Evolutionary conservation across 1,284 basidiomycete species (phyloP).

Genomic region (Rhodotorula sp.): DNA sequence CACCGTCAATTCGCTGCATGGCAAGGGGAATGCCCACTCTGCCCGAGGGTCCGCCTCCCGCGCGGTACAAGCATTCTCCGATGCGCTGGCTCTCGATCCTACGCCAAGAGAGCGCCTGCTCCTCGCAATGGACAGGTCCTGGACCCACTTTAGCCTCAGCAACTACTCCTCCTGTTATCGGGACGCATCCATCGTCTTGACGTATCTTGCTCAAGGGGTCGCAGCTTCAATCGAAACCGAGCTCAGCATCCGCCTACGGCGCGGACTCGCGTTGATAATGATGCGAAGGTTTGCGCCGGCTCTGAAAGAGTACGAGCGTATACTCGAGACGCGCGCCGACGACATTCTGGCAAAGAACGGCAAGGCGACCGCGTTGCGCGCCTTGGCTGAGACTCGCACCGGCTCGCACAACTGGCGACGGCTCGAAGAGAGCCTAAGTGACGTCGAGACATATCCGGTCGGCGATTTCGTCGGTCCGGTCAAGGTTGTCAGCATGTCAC

Average conservation of each 20-base stretch:
- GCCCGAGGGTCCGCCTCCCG: background rate
- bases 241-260: background rate
- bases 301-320: background rate
- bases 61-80: conserved; percentile 6
- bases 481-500: background rate
- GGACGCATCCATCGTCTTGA: conserved; percentile 3
- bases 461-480: conserved; percentile 20
- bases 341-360: background rate
- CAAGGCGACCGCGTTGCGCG: background rate
- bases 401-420: background rate
- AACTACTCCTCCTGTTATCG: conserved; percentile 1
- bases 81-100: background rate
- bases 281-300: background rate
- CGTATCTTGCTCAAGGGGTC: background rate
- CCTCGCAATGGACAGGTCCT: conserved; percentile 14
- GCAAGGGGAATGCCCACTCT: conserved; percentile 4
- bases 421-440: background rate
- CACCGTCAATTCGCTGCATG: background rate
- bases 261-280: conserved; percentile 1
- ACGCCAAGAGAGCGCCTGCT: background rate
- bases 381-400: background rate
- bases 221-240: background rate
- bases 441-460: background rate
- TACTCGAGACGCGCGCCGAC: background rate
- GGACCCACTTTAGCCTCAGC: conserved; percentile 6